Evolutionary conservation across 2,329 filamentous ascomycete species (phyloP), one percentile per base, ranked within the genome.

Genomic region (Stachybotrys chartarum): DNA sequence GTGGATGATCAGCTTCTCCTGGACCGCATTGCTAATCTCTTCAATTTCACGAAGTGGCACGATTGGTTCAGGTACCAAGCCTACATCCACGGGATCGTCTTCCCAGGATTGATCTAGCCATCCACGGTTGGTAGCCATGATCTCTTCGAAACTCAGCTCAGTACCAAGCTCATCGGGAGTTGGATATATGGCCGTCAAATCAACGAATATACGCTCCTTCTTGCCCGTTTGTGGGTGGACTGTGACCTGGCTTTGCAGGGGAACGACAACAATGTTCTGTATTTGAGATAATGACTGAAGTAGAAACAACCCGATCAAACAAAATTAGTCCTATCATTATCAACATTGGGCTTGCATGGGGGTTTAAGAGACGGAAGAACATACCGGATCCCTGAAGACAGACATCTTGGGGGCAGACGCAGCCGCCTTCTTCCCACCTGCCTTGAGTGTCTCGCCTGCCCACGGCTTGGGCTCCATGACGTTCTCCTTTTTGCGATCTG

Each of bases 251-350:
- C 89, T 83, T 66, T 85, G 79, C 42, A 80, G 80, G 75, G 88
- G 81, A 76, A 87, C 73, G 81, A 88, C 79, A 74, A 86, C 75
- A 75, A 85, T 81, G 74, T 82, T 82, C 74, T 84, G 76, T 75
- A 85, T 79, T 75, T 82, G 81, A 66, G 78, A 73, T 67, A 79
- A 74, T 72, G 77, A 82, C 83, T 86, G 78, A 68, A 66, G 55
- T 70, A 71, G 63, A 77, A 56, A 70, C 30, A 67, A 73, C 68
- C 74, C 66, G 72, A 63, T 71, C 68, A 67, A 63, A 61, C 64
- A 67, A 83, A 72, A 93, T 97, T 96, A 97, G 92, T 96, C 91
- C 92, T 97, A 83, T 83, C 79, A 82, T 85, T 80, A 91, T 94
- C 90, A 94, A 94, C 83, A 91, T 79, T 81, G 78, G 69, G 74